phyloP scores from a whole-genome alignment of 768 basidiomycete genomes.

The Dictyophora rubrovolvata region DNA sequence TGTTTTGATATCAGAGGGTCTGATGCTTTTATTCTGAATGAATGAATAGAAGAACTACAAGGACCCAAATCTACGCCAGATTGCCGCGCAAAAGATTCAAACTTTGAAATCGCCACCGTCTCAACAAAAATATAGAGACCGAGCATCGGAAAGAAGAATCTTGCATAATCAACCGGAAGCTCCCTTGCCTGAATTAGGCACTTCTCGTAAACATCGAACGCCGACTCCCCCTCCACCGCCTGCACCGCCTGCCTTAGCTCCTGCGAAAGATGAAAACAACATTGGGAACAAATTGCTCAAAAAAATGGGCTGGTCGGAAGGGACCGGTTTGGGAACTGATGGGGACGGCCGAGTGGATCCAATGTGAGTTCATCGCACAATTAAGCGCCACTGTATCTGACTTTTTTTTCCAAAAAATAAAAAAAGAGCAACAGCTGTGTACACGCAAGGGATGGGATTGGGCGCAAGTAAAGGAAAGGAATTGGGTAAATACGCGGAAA shows the following conservation, averaged over 20 bases:
- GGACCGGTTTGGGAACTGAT: constrained; percentile 71
- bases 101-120: constrained; percentile 30
- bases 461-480: constrained; percentile 91
- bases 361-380: constrained; percentile 41
- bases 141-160: constrained; percentile 83
- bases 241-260: constrained; percentile 54
- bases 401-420: too few relatives aligned
- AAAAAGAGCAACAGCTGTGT: constrained; percentile 75
- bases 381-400: constrained; percentile 4
- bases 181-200: constrained; percentile 43
- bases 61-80: constrained; percentile 59
- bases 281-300: constrained; percentile 88
- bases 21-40: not conserved
- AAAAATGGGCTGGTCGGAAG: constrained; percentile 98
- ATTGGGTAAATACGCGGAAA: constrained; percentile 59
- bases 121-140: constrained; percentile 85
- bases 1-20: not conserved
- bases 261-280: constrained; percentile 73
- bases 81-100: constrained; percentile 58
- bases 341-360: constrained; percentile 85
- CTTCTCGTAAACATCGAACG: constrained; percentile 9
- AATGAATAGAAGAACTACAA: constrained; percentile 70
- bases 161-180: constrained; percentile 89
- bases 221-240: constrained; percentile 52
- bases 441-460: constrained; percentile 78